A percentile compares a stretch with the other conserved stretches of the same genome.
Conservation (phyloP, 805 yeast genomes). For the Metschnikowia santaceciliae region DNA sequence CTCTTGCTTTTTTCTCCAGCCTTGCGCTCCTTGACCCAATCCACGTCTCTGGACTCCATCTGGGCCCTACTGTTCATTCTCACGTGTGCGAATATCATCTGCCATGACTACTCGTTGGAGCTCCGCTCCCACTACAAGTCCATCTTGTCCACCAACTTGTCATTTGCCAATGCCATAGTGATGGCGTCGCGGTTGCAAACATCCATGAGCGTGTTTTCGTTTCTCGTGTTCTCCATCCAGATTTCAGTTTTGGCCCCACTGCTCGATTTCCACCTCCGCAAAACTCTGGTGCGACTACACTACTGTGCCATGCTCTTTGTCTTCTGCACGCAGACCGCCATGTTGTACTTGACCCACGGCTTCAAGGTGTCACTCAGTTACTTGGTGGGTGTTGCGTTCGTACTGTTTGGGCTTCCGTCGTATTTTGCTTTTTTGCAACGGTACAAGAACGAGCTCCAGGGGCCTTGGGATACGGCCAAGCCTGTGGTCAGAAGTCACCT, state of each 20-base stretch:
- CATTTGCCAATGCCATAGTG: slow-evolving; percentile 83
- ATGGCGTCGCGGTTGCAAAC: slow-evolving; percentile 81
- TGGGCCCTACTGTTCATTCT: slow-evolving; percentile 90
- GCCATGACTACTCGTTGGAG: slow-evolving; percentile 64
- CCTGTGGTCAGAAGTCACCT: slow-evolving; percentile 44
- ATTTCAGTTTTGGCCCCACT: slow-evolving; percentile 69
- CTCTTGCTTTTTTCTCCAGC: slow-evolving; percentile 84
- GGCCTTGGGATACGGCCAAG: slow-evolving; percentile 90
- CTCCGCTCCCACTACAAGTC: slow-evolving; percentile 38
- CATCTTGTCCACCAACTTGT: slow-evolving; percentile 73
- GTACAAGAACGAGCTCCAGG: slow-evolving; percentile 81
- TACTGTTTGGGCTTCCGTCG: slow-evolving; percentile 50
- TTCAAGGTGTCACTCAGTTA: slow-evolving; percentile 44
- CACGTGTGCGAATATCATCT: slow-evolving; percentile 59
- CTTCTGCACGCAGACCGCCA: slow-evolving; percentile 23
- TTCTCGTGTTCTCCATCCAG: slow-evolving; percentile 69
- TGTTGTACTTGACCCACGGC: slow-evolving; percentile 22
- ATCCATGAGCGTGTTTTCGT: slow-evolving; percentile 76
- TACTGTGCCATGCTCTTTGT: slow-evolving; percentile 23
- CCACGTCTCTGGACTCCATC: slow-evolving; percentile 90
- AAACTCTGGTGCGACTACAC: slow-evolving; percentile 25
- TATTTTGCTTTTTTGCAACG: slow-evolving; percentile 69
- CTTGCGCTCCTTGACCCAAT: slow-evolving; percentile 77
- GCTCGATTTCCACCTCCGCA: slow-evolving; percentile 58
- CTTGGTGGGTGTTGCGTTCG: slow-evolving; percentile 46